Evolutionary conservation across 139 green algal genomes (phyloP).

Genomic region (Picochlorum sp.): DNA sequence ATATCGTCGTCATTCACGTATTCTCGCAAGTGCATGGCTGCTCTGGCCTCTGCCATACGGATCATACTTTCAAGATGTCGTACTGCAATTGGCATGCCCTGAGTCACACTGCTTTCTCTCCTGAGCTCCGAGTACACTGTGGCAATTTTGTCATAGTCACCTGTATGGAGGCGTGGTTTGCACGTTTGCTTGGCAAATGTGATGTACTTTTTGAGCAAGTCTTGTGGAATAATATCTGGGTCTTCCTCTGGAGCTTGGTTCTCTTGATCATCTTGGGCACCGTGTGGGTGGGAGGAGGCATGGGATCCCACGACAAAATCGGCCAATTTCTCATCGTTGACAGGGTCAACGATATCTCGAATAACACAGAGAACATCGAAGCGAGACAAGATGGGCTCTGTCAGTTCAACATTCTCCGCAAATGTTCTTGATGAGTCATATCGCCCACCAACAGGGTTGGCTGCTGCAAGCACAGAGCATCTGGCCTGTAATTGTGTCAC

Average conservation of each 20-base stretch:
- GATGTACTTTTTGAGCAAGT: constrained; percentile 95
- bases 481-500: constrained; percentile 71
- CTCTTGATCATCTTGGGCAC: constrained; percentile 2
- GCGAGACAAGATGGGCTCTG: constrained; percentile 94
- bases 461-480: constrained; percentile 92
- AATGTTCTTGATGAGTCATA: constrained; percentile 89
- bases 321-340: constrained; percentile 82
- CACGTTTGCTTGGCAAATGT: constrained; percentile 86
- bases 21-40: constrained; percentile 89
- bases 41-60: constrained; percentile 92
- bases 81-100: constrained; percentile 94
- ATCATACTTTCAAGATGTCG: constrained; percentile 97
- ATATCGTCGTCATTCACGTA: constrained; percentile 80
- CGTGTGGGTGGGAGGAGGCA: constrained; percentile 63
- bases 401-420: constrained; percentile 83
- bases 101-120: constrained; percentile 55
- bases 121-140: constrained; percentile 72
- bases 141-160: constrained; percentile 70
- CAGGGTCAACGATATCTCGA: constrained; percentile 88
- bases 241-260: constrained; percentile 25
- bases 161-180: constrained; percentile 51
- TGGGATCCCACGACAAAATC: constrained; percentile 89
- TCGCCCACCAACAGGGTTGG: constrained; percentile 90
- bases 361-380: constrained; percentile 97
- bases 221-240: constrained; percentile 68